Base-by-base conservation (phyloP, 345 rosid genomes). In the Toxicodendron radicans region DNA sequence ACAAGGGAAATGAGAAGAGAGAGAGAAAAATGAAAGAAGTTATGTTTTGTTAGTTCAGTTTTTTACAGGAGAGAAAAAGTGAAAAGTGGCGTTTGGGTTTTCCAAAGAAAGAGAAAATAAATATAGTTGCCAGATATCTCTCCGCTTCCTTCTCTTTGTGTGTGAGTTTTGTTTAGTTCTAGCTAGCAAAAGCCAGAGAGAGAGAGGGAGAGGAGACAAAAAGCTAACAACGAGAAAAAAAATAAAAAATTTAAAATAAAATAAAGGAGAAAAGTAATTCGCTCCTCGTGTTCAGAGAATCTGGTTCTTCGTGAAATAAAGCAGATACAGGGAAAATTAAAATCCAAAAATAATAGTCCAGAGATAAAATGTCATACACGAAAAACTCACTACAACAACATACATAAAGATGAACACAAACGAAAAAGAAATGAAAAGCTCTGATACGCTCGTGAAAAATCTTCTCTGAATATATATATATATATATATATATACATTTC, bases 251-350 rank as follows among this genome's bases (percentile, higher is more conserved):
- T 30, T 62, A 58, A 18, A 51, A 41, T 23, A 53, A n/a, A 35
- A 48, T 20, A 73, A 38, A 48, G 32, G n/a, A 60, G 70, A 71
- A 78, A 77, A 79, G 83, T 78, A 90, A 84, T 81, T 81, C 79
- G 84, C 79, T 89, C 77, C 89, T 87, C 90, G 90, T 79, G 89
- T 81, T 85, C 64, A 81, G 86, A 91, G 95, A 92, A 92, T 90
- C 97, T 79, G 93, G 90, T 88, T 86, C 94, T 87, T 84, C 90
- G 82, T 83, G 87, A 85, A 75, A 79, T 58, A 86, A 84, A 88
- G 83, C 78, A 67, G 20, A 58, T 20, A 60, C 18, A 59, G 58
- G 17, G 5, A 48, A 61, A 64, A 10, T 27, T 27, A 67, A 20
- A 46, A 60, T 51, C 18, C 17, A 12, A 46, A 45, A 51, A 24